Evolutionary conservation across 1,284 basidiomycete genomes (phyloP).

Genomic region (Kwoniella shivajii): DNA sequence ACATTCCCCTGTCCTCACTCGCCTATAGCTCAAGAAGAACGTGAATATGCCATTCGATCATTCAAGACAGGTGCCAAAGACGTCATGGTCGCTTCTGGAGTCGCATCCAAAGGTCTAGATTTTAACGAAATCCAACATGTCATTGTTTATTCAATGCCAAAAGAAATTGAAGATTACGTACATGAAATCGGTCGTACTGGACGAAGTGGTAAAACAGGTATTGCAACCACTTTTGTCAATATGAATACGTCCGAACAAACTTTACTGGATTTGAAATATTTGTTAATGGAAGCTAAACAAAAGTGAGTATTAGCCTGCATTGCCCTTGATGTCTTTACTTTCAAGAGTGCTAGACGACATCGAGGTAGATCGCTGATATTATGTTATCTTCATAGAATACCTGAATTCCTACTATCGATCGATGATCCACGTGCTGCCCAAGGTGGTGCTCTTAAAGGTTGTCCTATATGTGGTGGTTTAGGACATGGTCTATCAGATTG

Average conservation of each 20-base stretch:
- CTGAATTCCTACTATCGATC: constrained; percentile 88
- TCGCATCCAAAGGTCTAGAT: constrained; percentile 96
- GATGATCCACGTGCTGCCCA: constrained; percentile 86
- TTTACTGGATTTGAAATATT: constrained; percentile 91
- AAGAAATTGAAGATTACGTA: constrained; percentile 93
- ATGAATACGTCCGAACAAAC: constrained; percentile 97
- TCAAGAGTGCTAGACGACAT: background rate
- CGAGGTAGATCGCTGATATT: background rate
- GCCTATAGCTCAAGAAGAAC: constrained; percentile 88
- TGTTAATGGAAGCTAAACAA: constrained; percentile 96
- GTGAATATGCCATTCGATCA: constrained; percentile 96
- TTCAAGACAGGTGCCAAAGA: constrained; percentile 97
- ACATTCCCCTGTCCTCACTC: constrained; percentile 1
- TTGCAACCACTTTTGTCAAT: constrained; percentile 99
- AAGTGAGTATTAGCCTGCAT: constrained; percentile 64
- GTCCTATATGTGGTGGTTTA: constrained; percentile 94
- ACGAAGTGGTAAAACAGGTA: constrained; percentile 94
- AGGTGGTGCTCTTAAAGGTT: constrained; percentile 77
- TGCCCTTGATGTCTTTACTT: no score
- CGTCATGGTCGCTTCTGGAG: constrained; percentile 98
- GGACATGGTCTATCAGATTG: constrained; percentile 93
- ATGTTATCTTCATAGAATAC: constrained; percentile 65
- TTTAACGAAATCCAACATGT: constrained; percentile 86
- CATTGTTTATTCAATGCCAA: constrained; percentile 87
- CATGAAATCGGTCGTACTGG: constrained; percentile 99